Conservation (phyloP, 768 basidiomycete genomes). For the Coprinopsis cinerea region DNA sequence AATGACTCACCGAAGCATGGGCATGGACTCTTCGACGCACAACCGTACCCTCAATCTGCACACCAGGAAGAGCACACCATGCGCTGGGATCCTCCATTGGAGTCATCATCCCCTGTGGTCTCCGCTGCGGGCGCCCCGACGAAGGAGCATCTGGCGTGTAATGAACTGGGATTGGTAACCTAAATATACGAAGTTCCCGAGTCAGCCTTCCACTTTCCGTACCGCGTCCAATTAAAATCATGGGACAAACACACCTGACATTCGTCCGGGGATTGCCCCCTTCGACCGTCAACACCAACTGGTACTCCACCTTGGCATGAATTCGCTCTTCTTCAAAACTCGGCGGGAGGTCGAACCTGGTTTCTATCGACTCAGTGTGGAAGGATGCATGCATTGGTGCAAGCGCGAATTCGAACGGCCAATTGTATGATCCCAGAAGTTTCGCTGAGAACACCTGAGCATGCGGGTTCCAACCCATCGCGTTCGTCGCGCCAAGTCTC, state of each 20-base stretch:
- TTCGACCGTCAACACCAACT: background rate
- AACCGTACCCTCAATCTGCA: background rate
- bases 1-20: background rate
- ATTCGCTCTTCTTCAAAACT: background rate
- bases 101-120: background rate
- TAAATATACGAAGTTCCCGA: background rate
- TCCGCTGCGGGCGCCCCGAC: background rate
- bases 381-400: background rate
- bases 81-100: background rate
- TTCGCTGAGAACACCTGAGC: too few relatives aligned
- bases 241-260: background rate
- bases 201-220: background rate
- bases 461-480: too few relatives aligned
- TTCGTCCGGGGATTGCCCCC: background rate
- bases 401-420: background rate
- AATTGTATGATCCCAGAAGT: too few relatives aligned
- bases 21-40: background rate
- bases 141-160: background rate
- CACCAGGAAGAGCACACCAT: background rate
- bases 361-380: background rate
- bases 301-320: background rate
- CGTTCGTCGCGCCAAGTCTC: too few relatives aligned
- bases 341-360: background rate
- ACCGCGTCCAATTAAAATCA: too few relatives aligned
- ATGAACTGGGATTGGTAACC: background rate